phyloP scores from a whole-genome alignment of 2,329 filamentous ascomycete species.

The Penicillium verrucosum region DNA sequence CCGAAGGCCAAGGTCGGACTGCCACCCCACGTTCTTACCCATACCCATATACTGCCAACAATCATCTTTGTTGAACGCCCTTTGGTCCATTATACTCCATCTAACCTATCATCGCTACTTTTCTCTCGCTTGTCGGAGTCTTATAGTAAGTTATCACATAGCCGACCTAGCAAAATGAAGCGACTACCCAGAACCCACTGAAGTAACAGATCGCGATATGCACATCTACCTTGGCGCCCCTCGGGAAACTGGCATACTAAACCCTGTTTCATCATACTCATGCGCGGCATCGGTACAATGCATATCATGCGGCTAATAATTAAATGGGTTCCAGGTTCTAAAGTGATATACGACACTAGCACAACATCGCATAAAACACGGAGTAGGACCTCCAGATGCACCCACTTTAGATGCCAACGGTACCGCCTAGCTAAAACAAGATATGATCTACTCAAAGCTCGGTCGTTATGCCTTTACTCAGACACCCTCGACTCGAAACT shows the following conservation, averaged over 20 bases:
- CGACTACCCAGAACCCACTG: neutral
- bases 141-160: neutral
- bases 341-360: neutral
- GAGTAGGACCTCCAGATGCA: neutral
- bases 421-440: neutral
- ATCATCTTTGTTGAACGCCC: neutral
- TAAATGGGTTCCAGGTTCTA: neutral
- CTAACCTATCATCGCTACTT: neutral
- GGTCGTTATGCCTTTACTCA: neutral
- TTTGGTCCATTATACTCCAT: neutral
- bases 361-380: neutral
- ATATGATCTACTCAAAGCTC: neutral
- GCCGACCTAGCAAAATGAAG: neutral
- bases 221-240: neutral
- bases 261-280: neutral
- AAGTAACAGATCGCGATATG: neutral
- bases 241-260: neutral
- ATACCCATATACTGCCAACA: neutral
- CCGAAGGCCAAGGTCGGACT: neutral
- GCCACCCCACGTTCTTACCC: neutral
- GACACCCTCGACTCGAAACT: neutral
- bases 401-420: neutral
- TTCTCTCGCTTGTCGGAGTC: neutral
- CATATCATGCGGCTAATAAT: constrained; percentile 1
- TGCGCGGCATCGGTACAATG: neutral